These are phyloP conservation scores for Penicillium chermesinum DNA, from an alignment of 495 filamentous ascomycete genomes.

Conservation along the genomic window DNA sequence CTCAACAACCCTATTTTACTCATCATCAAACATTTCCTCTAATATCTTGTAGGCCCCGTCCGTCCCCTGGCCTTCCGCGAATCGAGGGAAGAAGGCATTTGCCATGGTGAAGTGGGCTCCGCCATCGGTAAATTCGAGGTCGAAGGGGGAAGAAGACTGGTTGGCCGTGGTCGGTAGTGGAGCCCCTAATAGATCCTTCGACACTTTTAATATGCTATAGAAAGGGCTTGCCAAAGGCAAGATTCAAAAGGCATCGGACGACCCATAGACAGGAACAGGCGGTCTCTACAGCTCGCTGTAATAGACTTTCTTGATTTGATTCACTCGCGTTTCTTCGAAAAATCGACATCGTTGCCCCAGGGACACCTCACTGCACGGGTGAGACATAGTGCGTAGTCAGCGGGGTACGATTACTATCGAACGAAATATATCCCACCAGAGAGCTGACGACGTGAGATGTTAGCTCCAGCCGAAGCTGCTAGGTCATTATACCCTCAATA, in stretches of 20 bases:
- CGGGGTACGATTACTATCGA: slow-evolving; percentile 18
- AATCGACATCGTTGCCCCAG: slow-evolving; percentile 30
- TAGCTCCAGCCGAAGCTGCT: slow-evolving; percentile 16
- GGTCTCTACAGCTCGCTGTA: slow-evolving; percentile 11
- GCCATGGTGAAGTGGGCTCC: slow-evolving; percentile 31
- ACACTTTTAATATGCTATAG: slow-evolving; percentile 14
- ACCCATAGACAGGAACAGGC: slow-evolving; percentile 29
- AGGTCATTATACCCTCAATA: slow-evolving; percentile 21
- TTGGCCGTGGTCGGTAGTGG: slow-evolving; percentile 29
- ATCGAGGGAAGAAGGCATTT: slow-evolving; percentile 25
- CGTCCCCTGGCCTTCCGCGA: slow-evolving; percentile 11
- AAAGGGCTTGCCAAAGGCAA: slow-evolving; percentile 38
- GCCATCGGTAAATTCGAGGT: slow-evolving; percentile 35
- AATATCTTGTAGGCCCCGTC: slow-evolving; percentile 24
- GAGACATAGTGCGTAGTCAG: slow-evolving; percentile 30
- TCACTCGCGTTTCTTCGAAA: slow-evolving; percentile 29
- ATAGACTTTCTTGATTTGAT: slow-evolving; percentile 28
- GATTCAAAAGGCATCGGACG: slow-evolving; percentile 34
- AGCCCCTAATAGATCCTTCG: slow-evolving; percentile 26
- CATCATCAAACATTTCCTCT: slow-evolving; percentile 29
- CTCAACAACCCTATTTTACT: slow-evolving; percentile 28
- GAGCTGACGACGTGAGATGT: slow-evolving; percentile 8
- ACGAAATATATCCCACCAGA: slow-evolving; percentile 31
- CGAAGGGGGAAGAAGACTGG: slow-evolving; percentile 35
- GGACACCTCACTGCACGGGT: slow-evolving; percentile 33